phyloP scores from a whole-genome alignment of 306 rosid genomes.

The Fragaria nilgerrensis region DNA sequence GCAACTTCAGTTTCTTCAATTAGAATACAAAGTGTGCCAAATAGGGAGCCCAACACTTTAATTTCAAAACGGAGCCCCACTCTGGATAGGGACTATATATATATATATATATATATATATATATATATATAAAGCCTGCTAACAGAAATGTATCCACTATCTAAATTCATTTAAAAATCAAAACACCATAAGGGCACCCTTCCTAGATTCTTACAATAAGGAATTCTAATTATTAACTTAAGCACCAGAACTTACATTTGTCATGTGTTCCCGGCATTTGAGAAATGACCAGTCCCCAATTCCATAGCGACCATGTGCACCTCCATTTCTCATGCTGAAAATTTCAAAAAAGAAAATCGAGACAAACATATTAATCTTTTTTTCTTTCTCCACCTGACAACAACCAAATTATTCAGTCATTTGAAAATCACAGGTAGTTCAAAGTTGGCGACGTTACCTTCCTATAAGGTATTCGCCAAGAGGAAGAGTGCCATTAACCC shows the following conservation, averaged over 20 bases:
- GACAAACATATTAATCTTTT: not conserved
- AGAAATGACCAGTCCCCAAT: constrained; percentile 74
- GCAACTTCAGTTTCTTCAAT: no score
- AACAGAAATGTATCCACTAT: not conserved
- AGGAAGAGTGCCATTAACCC: constrained; percentile 94
- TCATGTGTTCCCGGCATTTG: constrained; percentile 75
- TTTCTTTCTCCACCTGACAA: not conserved
- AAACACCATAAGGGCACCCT: not conserved
- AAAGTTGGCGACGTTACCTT: constrained; percentile 49
- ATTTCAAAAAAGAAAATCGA: constrained; percentile 3
- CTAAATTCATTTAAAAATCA: no score
- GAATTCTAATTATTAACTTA: not conserved
- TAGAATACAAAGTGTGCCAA: no score
- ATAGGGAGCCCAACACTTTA: no score
- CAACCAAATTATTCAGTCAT: constrained; percentile 17
- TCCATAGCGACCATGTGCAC: constrained; percentile 91
- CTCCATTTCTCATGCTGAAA: constrained; percentile 74
- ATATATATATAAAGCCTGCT: not conserved
- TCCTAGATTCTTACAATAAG: not conserved
- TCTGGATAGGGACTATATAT: no score
- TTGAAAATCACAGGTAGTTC: constrained; percentile 1
- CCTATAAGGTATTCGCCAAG: constrained; percentile 91
- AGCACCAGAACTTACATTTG: constrained; percentile 50
- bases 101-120: no score
- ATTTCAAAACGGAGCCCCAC: no score